phyloP scores from a whole-genome alignment of 371 early-diverging fungal species.

The Smittium culicis region DNA sequence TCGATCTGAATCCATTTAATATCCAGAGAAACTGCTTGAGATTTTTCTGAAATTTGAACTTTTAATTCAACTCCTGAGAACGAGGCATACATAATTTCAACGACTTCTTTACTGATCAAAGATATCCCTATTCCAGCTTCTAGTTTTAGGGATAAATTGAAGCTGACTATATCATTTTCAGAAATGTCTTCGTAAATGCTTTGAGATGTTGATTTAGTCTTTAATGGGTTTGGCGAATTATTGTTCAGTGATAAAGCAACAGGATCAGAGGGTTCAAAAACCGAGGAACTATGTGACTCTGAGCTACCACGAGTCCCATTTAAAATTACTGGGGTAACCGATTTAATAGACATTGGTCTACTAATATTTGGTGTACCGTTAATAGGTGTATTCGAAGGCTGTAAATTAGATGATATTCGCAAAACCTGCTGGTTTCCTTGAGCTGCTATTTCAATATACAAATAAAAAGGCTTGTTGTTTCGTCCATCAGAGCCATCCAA shows the following conservation, averaged over 20 bases:
- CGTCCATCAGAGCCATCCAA: background rate
- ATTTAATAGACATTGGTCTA: background rate
- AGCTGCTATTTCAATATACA: slow-evolving; percentile 73
- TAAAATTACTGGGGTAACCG: background rate
- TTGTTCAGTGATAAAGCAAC: slow-evolving; percentile 6
- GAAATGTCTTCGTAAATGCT: background rate
- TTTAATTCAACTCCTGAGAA: slow-evolving; percentile 55
- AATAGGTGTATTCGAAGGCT: background rate
- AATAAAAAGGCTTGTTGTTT: background rate
- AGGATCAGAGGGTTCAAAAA: slow-evolving; percentile 1
- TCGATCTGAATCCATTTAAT: slow-evolving; percentile 90
- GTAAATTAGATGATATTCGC: slow-evolving; percentile 33
- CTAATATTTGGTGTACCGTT: background rate
- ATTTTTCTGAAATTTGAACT: slow-evolving; percentile 57
- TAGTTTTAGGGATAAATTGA: slow-evolving; percentile 52
- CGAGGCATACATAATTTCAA: slow-evolving; percentile 77
- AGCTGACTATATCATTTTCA: slow-evolving; percentile 23
- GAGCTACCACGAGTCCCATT: background rate
- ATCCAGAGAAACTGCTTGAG: slow-evolving; percentile 53
- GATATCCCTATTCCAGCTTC: slow-evolving; percentile 81
- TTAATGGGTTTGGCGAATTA: background rate
- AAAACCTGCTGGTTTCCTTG: slow-evolving; percentile 72
- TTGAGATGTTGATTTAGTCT: background rate
- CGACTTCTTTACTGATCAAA: slow-evolving; percentile 43
- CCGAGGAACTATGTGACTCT: background rate